Base-by-base conservation (phyloP, 495 filamentous ascomycete genomes). In the Neurospora sp. region DNA sequence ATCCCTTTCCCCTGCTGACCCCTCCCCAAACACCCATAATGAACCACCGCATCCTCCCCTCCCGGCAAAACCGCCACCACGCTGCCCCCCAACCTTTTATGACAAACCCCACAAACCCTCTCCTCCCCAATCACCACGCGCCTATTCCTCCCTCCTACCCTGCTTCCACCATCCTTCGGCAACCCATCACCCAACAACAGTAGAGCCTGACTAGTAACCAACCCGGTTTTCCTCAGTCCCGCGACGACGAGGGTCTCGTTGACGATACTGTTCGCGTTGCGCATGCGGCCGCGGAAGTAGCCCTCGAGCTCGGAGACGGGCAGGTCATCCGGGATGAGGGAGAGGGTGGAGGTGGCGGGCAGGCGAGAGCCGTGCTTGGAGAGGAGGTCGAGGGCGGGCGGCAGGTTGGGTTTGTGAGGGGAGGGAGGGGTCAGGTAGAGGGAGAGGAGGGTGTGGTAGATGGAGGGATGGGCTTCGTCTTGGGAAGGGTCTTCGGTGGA, bases 271-370 rank as follows among this genome's bases (percentile, higher is more conserved):
- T 92, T 97, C 20, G 93, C 93, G n/a, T 89, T 88, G 39, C 96
- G 91, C 78, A 98, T 97, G 27, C 94, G 89, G 31, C 94, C 93
- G 69, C 90, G 90, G 85, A 99, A 98, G 80, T 99, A 99, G 12
- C 89, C 91, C 77, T 95, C 92, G 5, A 99, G 89, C 46, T 96
- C 88, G 59, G 87, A 83, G 22, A 98, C 86, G 9, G 93, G 90
- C 5, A 98, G 86, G 6, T 87, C 80, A 71, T 92, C 87, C 0
- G 96, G 96, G n/a, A 99, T 93, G 37, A 98, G 84, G 12, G 89
- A 88, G 5, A 99, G 86, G 0, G 94, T 95, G 14, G 92, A 92
- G 16, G 90, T 88, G 4, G 96, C 93, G 0, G 97, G 94, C 31
- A 99, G 88, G 16, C 96, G 91, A 31, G 94, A 93, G 68, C 96